Conservation (phyloP, 2,329 filamentous ascomycete genomes). For the Aureobasidium subglaciale region DNA sequence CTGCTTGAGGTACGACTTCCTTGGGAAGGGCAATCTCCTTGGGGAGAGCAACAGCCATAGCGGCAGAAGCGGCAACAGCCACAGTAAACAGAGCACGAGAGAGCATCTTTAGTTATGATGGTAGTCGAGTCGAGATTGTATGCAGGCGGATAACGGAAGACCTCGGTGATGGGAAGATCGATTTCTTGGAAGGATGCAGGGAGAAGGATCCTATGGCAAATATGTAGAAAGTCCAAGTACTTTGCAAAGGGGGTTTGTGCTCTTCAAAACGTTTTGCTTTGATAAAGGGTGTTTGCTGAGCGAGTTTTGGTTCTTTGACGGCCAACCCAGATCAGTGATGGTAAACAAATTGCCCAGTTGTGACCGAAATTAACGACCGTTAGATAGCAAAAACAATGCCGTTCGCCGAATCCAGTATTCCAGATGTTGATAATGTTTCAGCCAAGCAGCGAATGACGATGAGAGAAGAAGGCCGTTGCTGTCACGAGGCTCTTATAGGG, state of each 20-base stretch:
- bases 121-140: background rate
- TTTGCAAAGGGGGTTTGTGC: background rate
- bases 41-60: conserved; percentile 3
- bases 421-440: conserved; percentile 7
- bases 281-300: conserved; percentile 9
- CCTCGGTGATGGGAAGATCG: background rate
- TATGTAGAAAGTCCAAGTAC: background rate
- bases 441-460: background rate
- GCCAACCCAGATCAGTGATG: conserved; percentile 2
- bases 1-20: conserved; percentile 8
- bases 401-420: conserved; percentile 1
- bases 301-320: background rate
- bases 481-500: background rate
- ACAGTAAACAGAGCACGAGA: conserved; percentile 2
- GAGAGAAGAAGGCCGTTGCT: background rate
- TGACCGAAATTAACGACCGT: conserved; percentile 13
- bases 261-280: background rate
- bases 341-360: conserved; percentile 11
- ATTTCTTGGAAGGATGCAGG: conserved; percentile 4
- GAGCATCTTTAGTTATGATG: conserved; percentile 1
- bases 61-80: conserved; percentile 9
- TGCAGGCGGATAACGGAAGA: background rate
- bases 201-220: background rate
- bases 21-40: background rate
- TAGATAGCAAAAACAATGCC: conserved; percentile 7